These are phyloP conservation scores for Penicillium capsulatum DNA, from an alignment of 2,329 filamentous ascomycete species.

Conservation along the genomic window DNA sequence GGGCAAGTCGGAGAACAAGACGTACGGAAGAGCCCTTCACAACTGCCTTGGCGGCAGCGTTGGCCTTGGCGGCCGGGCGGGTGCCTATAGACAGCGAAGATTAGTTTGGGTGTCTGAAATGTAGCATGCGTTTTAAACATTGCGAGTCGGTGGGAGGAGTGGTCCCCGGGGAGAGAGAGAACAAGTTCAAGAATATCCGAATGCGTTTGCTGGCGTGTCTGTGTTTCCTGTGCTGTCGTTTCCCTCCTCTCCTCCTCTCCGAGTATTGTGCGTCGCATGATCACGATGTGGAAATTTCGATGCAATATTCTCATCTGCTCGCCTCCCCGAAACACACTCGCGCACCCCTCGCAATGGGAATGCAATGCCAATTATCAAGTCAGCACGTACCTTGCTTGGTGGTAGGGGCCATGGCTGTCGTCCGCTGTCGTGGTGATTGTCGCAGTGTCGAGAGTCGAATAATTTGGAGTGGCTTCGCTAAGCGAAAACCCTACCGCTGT, in stretches of 20 bases:
- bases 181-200: neutral
- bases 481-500: conserved; percentile 40
- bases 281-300: conserved; percentile 10
- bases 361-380: conserved; percentile 12
- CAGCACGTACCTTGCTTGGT: conserved; percentile 46
- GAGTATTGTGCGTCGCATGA: neutral
- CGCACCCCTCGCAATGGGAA: conserved; percentile 19
- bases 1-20: conserved; percentile 26
- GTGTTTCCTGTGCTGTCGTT: neutral
- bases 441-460: conserved; percentile 41
- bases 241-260: neutral
- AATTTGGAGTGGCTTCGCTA: conserved; percentile 40
- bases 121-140: neutral
- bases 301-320: conserved; percentile 7
- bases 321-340: conserved; percentile 13
- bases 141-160: conserved; percentile 5
- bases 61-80: conserved; percentile 74
- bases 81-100: conserved; percentile 29
- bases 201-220: neutral
- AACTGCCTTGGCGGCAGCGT: conserved; percentile 89
- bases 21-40: conserved; percentile 96
- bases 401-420: conserved; percentile 48
- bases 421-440: conserved; percentile 44
- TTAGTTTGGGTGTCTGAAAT: conserved; percentile 18
- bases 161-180: neutral